Evolutionary conservation across 208 protist genomes (phyloP).

Genomic region (Crithidia expoeki): DNA sequence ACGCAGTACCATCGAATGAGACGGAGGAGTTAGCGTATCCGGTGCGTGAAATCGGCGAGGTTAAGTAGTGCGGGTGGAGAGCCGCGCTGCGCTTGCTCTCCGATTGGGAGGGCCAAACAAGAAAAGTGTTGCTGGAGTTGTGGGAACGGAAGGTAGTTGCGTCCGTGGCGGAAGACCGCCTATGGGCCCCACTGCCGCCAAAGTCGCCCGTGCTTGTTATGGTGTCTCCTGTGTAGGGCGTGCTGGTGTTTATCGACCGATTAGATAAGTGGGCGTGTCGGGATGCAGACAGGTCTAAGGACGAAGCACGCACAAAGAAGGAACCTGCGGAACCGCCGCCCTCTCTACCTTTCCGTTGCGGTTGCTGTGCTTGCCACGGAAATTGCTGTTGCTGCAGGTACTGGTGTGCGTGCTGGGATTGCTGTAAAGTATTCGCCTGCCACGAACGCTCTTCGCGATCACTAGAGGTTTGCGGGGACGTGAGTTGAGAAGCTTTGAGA

Average conservation of each 20-base stretch:
- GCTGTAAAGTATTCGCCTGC: background rate
- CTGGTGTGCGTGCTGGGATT: background rate
- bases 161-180: background rate
- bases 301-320: background rate
- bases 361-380: background rate
- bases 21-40: background rate
- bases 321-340: background rate
- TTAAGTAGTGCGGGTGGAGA: background rate
- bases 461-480: background rate
- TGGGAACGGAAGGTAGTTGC: background rate
- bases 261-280: background rate
- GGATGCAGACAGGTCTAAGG: background rate
- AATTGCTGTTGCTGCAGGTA: background rate
- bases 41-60: constrained; percentile 2
- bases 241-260: background rate
- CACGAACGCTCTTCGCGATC: background rate
- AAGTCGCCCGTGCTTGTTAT: background rate
- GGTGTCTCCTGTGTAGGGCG: background rate
- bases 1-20: constrained; percentile 17
- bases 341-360: background rate
- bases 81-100: background rate
- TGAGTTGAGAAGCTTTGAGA: background rate
- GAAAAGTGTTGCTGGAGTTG: background rate
- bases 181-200: background rate
- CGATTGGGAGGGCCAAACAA: background rate